Conservation (phyloP, 129 eudicot genomes). For the Pseudognaphalium luteoalbum region DNA sequence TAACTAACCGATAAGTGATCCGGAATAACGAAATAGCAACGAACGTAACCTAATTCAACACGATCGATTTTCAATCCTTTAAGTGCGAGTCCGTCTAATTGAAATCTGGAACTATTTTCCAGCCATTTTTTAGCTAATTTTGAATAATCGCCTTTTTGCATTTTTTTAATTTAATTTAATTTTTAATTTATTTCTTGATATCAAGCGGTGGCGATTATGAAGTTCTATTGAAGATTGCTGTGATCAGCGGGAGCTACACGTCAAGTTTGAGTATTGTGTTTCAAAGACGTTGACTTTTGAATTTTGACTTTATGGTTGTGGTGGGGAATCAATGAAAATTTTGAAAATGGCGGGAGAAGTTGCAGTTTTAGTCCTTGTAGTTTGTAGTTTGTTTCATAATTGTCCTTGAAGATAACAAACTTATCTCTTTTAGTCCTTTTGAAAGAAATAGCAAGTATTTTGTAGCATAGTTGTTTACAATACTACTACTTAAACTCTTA, state of each 20-base stretch:
- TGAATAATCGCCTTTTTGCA: constrained; percentile 25
- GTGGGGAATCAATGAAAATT: background rate
- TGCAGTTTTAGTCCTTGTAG: background rate
- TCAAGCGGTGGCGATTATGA: background rate
- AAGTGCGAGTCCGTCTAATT: constrained; percentile 31
- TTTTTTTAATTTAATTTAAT: background rate
- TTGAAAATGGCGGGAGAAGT: background rate
- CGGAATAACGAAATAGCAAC: constrained; percentile 23
- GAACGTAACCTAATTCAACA: constrained; percentile 15
- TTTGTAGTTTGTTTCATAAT: background rate
- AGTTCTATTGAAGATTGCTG: background rate
- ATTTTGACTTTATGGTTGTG: background rate
- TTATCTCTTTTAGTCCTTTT: background rate
- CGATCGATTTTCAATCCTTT: constrained; percentile 21
- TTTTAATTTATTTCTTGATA: no score
- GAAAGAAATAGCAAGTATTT: no score
- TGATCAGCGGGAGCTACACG: background rate
- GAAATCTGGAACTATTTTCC: constrained; percentile 23
- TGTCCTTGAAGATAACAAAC: background rate
- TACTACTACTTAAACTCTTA: no score
- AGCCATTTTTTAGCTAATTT: constrained; percentile 32
- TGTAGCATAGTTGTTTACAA: no score
- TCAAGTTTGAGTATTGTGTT: background rate
- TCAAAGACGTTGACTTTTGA: background rate
- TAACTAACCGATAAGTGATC: constrained; percentile 27